Conservation (phyloP, 2,329 filamentous ascomycete genomes). For the Aureobasidium sp. region DNA sequence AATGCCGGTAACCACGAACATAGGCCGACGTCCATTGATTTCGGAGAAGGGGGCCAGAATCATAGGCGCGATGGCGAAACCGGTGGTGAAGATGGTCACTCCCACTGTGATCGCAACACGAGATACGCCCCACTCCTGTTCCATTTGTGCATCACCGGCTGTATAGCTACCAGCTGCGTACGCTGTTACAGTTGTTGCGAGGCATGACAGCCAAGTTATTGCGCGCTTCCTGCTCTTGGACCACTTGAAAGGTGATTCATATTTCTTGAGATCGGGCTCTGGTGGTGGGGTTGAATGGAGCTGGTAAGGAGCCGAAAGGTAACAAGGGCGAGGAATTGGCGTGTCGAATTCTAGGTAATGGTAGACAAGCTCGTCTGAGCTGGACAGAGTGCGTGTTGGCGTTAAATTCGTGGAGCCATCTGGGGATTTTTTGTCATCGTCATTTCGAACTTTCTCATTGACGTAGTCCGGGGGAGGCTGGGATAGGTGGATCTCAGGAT, state of each 20-base stretch:
- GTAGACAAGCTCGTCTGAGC: conserved; percentile 37
- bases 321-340: conserved; percentile 41
- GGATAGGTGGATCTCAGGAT: conserved; percentile 7
- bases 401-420: background rate
- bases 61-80: no score
- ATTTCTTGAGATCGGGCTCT: conserved; percentile 58
- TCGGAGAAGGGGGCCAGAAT: no score
- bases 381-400: background rate
- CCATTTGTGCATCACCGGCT: conserved; percentile 58
- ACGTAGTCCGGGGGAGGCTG: background rate
- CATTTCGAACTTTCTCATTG: conserved; percentile 2
- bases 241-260: conserved; percentile 66
- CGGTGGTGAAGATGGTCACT: no score
- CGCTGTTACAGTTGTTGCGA: conserved; percentile 68
- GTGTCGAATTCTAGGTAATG: conserved; percentile 57
- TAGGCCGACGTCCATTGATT: no score
- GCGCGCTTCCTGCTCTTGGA: conserved; percentile 58
- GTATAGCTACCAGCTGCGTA: conserved; percentile 77
- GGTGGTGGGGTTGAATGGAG: conserved; percentile 36
- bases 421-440: conserved; percentile 20
- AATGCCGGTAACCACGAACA: no score
- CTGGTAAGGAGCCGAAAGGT: conserved; percentile 25
- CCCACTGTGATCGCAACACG: conserved; percentile 53
- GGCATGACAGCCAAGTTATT: conserved; percentile 64
- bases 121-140: conserved; percentile 55